Conservation (phyloP, 108 stramenopile species). For the Fragilaria radians region DNA sequence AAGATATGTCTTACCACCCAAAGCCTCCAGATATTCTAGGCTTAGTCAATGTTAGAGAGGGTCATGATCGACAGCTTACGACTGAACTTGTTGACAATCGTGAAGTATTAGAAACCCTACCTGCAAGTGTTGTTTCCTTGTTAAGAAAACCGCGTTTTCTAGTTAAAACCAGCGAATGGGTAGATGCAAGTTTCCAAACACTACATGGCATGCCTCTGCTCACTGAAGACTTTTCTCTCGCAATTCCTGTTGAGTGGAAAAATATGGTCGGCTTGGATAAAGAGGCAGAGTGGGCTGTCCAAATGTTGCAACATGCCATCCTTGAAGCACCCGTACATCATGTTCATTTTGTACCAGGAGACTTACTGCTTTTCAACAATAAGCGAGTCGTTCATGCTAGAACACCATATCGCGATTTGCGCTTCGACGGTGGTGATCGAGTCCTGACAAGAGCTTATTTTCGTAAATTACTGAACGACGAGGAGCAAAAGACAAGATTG, state of each 20-base stretch:
- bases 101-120: conserved; percentile 3
- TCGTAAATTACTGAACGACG: conserved; percentile 2
- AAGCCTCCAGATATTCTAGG: conserved; percentile 10
- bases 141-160: conserved; percentile 6
- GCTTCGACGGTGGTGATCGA: conserved; percentile 16
- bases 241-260: conserved; percentile 12
- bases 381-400: conserved; percentile 10
- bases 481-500: conserved; percentile 3
- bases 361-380: conserved; percentile 13
- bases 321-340: background rate
- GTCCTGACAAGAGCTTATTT: conserved; percentile 12
- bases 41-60: conserved; percentile 11
- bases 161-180: conserved; percentile 9
- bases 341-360: conserved; percentile 9
- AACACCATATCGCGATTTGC: conserved; percentile 10
- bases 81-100: conserved; percentile 3
- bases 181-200: background rate
- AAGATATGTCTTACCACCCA: conserved; percentile 18
- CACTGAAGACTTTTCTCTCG: background rate
- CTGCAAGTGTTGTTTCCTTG: background rate
- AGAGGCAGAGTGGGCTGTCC: conserved; percentile 8
- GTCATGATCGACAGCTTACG: conserved; percentile 1
- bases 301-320: background rate
- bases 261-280: conserved; percentile 16
- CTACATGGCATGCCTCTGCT: background rate